A percentile compares a stretch with the other conserved stretches of the same genome.
Evolutionary conservation across 2,329 filamentous ascomycete species (phyloP).

Genomic region (Paracoccidioides lutzii): DNA sequence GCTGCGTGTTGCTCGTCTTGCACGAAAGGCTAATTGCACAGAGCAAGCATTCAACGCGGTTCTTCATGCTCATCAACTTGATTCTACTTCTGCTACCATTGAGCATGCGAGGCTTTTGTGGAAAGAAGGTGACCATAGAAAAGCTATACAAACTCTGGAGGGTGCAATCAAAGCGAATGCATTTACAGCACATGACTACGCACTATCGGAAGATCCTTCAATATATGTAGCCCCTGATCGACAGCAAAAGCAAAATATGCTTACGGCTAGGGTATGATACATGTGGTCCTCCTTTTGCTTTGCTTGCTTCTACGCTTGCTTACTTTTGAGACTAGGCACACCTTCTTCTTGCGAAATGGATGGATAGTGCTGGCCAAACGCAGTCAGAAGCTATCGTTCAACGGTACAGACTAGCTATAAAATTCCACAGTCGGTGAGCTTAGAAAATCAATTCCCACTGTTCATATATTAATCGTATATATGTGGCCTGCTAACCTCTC

Average conservation of each 20-base stretch:
- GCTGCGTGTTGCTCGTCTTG: conserved; percentile 72
- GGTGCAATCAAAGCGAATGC: conserved; percentile 70
- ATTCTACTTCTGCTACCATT: conserved; percentile 77
- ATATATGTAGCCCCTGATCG: conserved; percentile 27
- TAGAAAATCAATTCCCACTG: not conserved
- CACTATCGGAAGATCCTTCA: conserved; percentile 22
- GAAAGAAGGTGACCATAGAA: conserved; percentile 84
- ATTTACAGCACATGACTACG: conserved; percentile 44
- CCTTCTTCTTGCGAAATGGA: conserved; percentile 88
- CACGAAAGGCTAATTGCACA: conserved; percentile 69
- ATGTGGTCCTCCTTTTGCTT: not conserved
- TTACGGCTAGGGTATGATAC: conserved; percentile 30
- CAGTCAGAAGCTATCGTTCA: conserved; percentile 65
- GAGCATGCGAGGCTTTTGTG: conserved; percentile 88
- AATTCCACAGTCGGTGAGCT: conserved; percentile 25
- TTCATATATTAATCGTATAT: not conserved
- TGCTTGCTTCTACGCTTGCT: not conserved
- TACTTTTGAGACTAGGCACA: conserved; percentile 46
- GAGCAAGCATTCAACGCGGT: conserved; percentile 90
- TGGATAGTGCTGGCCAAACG: conserved; percentile 87
- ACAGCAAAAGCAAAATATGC: conserved; percentile 39
- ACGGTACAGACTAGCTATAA: conserved; percentile 65
- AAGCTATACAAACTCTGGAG: conserved; percentile 84
- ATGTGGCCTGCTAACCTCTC: conserved; percentile 6
- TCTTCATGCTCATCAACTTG: conserved; percentile 70